Conservation (phyloP, 345 rosid species). For the Boechera stricta region DNA sequence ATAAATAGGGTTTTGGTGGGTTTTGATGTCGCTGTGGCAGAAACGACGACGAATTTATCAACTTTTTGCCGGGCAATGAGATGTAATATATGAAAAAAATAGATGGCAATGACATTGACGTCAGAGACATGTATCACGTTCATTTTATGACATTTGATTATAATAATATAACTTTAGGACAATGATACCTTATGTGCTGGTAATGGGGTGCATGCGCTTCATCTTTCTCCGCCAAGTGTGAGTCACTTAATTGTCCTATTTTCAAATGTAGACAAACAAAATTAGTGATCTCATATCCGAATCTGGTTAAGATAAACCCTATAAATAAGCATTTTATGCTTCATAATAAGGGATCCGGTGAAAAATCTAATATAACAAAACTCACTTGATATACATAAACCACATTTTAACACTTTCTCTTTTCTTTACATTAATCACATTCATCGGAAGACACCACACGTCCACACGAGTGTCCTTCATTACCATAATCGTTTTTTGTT, state of each 20-base stretch:
- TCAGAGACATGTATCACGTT: slow-evolving; percentile 19
- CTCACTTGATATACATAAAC: neutral
- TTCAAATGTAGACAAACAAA: neutral
- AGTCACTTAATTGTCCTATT: neutral
- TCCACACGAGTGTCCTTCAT: too few species aligned
- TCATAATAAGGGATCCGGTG: neutral
- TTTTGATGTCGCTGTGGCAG: neutral
- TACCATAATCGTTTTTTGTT: too few species aligned
- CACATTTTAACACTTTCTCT: neutral
- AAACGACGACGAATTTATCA: slow-evolving; percentile 16
- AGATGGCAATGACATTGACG: neutral
- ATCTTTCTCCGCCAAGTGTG: neutral
- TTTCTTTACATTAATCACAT: neutral
- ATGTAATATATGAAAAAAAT: neutral
- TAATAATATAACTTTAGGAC: neutral
- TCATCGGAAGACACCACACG: too few species aligned
- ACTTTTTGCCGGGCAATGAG: neutral
- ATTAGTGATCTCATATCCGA: neutral
- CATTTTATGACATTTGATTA: slow-evolving; percentile 1
- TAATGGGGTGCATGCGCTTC: neutral
- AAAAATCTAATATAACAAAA: too few species aligned
- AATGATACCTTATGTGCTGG: neutral
- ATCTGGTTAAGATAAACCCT: neutral
- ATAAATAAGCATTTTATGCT: neutral
- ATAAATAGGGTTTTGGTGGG: neutral